A percentile compares a stretch with the other conserved stretches of the same genome.
phyloP scores from a whole-genome alignment of 2,329 filamentous ascomycete species.

The Fusarium scirpi region DNA sequence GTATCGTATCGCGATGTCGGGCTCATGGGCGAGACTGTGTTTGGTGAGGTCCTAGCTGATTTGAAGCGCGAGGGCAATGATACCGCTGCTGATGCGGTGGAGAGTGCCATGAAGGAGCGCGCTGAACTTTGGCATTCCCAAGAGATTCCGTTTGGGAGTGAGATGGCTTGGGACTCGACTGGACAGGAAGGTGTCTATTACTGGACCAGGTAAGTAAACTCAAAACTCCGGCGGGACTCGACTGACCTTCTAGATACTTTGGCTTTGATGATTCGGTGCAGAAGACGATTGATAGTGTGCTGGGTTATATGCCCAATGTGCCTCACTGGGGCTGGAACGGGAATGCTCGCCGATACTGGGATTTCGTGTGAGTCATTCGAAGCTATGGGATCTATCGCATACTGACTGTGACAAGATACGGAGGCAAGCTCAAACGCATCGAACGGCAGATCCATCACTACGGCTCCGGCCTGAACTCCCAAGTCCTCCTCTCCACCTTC shows the following conservation, averaged over 20 bases:
- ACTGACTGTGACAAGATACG: constrained; percentile 50
- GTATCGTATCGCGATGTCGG: constrained; percentile 61
- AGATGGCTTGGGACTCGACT: constrained; percentile 73
- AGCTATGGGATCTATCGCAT: too few species aligned
- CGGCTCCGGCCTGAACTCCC: constrained; percentile 68
- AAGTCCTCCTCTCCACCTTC: constrained; percentile 65
- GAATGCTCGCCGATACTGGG: constrained; percentile 71
- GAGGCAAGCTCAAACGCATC: constrained; percentile 56
- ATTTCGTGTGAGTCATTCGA: constrained; percentile 59
- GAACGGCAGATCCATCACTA: constrained; percentile 68
- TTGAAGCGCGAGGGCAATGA: constrained; percentile 61
- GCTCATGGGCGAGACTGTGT: constrained; percentile 71
- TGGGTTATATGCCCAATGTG: constrained; percentile 68
- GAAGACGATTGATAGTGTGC: constrained; percentile 65
- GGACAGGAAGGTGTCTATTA: constrained; percentile 72
- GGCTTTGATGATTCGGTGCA: constrained; percentile 57
- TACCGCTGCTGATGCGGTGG: constrained; percentile 55
- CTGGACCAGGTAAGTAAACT: constrained; percentile 60
- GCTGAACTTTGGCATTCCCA: constrained; percentile 63
- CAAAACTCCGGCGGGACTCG: too few species aligned
- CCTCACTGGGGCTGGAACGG: constrained; percentile 73
- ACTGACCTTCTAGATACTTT: constrained; percentile 58
- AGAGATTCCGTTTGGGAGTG: constrained; percentile 67
- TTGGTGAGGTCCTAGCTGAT: constrained; percentile 64
- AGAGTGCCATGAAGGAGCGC: constrained; percentile 61